These are phyloP conservation scores for Pleomassaria siparia DNA, from an alignment of 2,329 filamentous ascomycete genomes.

Conservation along the genomic window DNA sequence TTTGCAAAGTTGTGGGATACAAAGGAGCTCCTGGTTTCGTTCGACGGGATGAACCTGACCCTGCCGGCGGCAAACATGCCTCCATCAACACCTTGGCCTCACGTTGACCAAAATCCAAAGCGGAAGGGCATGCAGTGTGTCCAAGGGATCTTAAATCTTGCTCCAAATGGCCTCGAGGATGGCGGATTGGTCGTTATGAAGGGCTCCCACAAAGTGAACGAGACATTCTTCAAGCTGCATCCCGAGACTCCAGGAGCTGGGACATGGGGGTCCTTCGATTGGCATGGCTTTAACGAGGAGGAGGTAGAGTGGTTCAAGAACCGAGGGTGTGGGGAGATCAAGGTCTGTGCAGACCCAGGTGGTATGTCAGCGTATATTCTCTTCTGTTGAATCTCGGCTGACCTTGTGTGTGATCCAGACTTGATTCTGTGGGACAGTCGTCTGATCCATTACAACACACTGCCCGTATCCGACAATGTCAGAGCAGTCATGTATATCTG, in stretches of 20 bases:
- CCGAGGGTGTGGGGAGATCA: constrained; percentile 40
- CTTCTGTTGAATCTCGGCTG: neutral
- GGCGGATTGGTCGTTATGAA: constrained; percentile 49
- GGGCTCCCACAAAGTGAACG: constrained; percentile 43
- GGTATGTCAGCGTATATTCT: neutral
- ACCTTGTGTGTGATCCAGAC: constrained; percentile 19
- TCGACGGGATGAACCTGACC: constrained; percentile 46
- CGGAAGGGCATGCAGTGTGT: constrained; percentile 43
- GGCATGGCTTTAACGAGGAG: constrained; percentile 45
- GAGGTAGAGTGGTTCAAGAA: constrained; percentile 46
- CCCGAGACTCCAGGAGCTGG: constrained; percentile 19
- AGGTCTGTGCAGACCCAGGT: constrained; percentile 44
- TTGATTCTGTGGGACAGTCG: constrained; percentile 51
- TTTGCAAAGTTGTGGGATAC: constrained; percentile 49
- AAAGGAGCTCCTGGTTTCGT: constrained; percentile 30
- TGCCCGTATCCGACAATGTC: constrained; percentile 41
- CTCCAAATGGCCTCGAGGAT: constrained; percentile 48
- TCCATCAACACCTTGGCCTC: constrained; percentile 47
- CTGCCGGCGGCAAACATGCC: constrained; percentile 46
- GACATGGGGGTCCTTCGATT: constrained; percentile 40
- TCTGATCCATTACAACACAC: constrained; percentile 44
- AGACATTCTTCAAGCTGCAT: constrained; percentile 47
- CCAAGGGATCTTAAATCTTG: constrained; percentile 48
- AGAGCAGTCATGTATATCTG: constrained; percentile 36
- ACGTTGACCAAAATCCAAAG: constrained; percentile 47